Conservation (phyloP, 768 basidiomycete species). For the Mycena olivaceomarginata region DNA sequence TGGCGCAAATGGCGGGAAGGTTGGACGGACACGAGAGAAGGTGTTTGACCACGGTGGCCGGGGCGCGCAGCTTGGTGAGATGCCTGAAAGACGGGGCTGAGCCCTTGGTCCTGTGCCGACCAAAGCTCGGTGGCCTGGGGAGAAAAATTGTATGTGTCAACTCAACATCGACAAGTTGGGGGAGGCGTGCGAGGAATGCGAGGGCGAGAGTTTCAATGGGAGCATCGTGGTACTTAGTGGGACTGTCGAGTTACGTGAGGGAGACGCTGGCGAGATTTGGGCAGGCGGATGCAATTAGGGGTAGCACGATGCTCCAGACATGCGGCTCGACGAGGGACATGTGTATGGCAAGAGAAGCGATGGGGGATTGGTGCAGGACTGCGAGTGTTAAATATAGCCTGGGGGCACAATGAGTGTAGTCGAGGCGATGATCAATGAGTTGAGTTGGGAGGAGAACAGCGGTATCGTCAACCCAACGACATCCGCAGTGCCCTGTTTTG, state of each 20-base stretch:
- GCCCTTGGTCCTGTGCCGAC: neutral
- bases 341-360: neutral
- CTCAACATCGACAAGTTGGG: neutral
- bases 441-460: neutral
- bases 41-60: neutral
- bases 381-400: constrained; percentile 1
- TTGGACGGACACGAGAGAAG: neutral
- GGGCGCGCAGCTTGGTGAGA: neutral
- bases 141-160: neutral
- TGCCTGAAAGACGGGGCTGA: neutral
- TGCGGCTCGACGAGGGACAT: neutral
- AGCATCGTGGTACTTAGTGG: neutral
- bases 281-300: neutral
- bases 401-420: constrained; percentile 2
- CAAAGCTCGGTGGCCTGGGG: neutral
- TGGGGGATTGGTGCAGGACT: neutral
- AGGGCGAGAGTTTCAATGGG: neutral
- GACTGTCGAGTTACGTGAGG: neutral
- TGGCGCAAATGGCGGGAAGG: neutral
- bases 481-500: no score
- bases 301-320: constrained; percentile 2
- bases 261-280: neutral
- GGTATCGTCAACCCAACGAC: neutral
- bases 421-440: neutral
- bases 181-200: neutral